A percentile compares a stretch with the other conserved stretches of the same genome.
Conservation (phyloP, 2,329 filamentous ascomycete genomes). For the Exophiala oligosperma region DNA sequence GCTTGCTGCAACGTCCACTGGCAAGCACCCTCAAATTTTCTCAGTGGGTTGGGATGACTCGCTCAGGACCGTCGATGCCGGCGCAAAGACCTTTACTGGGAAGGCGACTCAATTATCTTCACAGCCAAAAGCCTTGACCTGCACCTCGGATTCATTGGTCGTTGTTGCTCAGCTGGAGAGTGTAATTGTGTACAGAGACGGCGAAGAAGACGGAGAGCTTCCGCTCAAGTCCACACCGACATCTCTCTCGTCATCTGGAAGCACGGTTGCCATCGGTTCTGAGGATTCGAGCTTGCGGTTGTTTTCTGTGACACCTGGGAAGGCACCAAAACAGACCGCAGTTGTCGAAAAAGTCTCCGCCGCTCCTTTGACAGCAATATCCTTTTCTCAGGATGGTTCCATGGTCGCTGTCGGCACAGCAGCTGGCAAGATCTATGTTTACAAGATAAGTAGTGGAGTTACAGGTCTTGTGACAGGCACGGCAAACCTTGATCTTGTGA, state of each 20-base stretch:
- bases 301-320: constrained; percentile 61
- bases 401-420: constrained; percentile 80
- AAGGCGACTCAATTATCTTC: constrained; percentile 66
- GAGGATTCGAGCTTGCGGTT: constrained; percentile 74
- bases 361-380: constrained; percentile 72
- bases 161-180: constrained; percentile 62
- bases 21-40: constrained; percentile 62
- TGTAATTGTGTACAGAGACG: constrained; percentile 58
- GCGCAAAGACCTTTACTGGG: constrained; percentile 73
- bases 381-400: constrained; percentile 77
- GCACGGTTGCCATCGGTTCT: constrained; percentile 72
- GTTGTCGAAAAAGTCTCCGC: constrained; percentile 64
- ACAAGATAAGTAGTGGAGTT: constrained; percentile 62
- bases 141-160: constrained; percentile 52
- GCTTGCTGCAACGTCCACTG: constrained; percentile 56
- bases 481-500: constrained; percentile 59
- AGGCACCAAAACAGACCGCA: constrained; percentile 56
- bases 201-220: constrained; percentile 59
- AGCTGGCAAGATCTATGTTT: constrained; percentile 84
- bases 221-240: constrained; percentile 66
- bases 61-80: constrained; percentile 73
- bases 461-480: constrained; percentile 25
- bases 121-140: constrained; percentile 75
- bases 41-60: constrained; percentile 95
- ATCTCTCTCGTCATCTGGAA: constrained; percentile 68